Conservation (phyloP, 345 rosid species). For the Hibiscus tridactylites region DNA sequence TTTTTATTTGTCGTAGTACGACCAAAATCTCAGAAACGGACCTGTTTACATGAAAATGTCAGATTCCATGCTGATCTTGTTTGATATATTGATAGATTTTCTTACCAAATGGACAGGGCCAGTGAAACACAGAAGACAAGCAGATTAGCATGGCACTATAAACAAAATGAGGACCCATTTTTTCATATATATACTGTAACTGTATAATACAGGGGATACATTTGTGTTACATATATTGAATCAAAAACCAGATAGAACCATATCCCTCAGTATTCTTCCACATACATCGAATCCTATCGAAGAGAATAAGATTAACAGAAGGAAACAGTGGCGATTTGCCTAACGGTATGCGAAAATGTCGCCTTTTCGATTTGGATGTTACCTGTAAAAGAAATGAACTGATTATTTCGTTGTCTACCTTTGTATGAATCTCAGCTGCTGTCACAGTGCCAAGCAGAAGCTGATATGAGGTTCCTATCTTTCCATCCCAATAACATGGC, state of each 20-base stretch:
- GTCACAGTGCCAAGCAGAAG: constrained; percentile 60
- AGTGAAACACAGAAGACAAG: too few species aligned
- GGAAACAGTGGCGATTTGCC: neutral
- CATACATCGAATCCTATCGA: neutral
- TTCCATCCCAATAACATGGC: constrained; percentile 69
- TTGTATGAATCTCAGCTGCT: neutral
- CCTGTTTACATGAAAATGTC: neutral
- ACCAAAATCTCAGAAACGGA: too few species aligned
- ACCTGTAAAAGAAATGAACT: neutral
- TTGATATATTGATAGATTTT: neutral
- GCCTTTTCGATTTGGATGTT: neutral
- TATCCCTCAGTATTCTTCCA: neutral
- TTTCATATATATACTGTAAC: neutral
- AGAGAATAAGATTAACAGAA: neutral
- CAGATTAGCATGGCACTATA: too few species aligned
- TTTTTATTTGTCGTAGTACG: too few species aligned
- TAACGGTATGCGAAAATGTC: neutral
- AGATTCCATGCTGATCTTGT: neutral
- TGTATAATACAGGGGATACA: neutral
- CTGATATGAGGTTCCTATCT: constrained; percentile 49
- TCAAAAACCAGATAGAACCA: neutral
- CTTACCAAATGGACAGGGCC: too few species aligned
- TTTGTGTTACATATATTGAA: neutral
- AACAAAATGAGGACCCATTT: too few species aligned
- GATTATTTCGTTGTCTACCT: constrained; percentile 6